These are phyloP conservation scores for Artemisia argyi DNA, from an alignment of 129 eudicot species.

Conservation along the genomic window DNA sequence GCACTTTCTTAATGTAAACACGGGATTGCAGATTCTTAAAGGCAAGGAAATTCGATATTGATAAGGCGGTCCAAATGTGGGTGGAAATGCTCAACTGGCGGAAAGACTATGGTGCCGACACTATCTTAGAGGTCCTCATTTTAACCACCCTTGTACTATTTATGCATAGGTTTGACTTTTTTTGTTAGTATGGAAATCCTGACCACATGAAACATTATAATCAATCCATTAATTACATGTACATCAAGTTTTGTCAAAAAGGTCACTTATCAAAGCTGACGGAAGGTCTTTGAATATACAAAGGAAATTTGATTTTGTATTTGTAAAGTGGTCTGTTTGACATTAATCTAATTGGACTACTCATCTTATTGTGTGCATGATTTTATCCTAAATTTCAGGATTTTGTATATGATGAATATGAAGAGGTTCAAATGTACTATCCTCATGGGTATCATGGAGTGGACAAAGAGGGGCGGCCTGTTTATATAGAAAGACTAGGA, in stretches of 20 bases:
- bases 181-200: constrained; percentile 5
- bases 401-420: constrained; percentile 67
- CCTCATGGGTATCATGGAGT: constrained; percentile 98
- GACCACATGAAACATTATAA: constrained; percentile 10
- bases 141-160: not conserved
- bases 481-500: constrained; percentile 91
- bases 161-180: not conserved
- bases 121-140: constrained; percentile 63
- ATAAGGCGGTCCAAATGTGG: constrained; percentile 88
- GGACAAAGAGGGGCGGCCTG: constrained; percentile 87
- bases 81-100: constrained; percentile 92
- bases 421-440: constrained; percentile 75
- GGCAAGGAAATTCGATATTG: constrained; percentile 90
- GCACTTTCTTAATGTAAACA: not conserved
- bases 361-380: too few species aligned
- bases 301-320: not conserved
- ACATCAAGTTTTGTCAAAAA: constrained; percentile 1
- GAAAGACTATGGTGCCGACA: constrained; percentile 71
- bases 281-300: not conserved
- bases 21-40: constrained; percentile 67
- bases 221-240: not conserved
- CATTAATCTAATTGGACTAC: not conserved
- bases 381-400: constrained; percentile 43
- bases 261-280: not conserved
- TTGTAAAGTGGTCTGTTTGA: not conserved